Evolutionary conservation across 2,329 filamentous ascomycete species (phyloP).

Genomic region (Penicillium janthinellum): DNA sequence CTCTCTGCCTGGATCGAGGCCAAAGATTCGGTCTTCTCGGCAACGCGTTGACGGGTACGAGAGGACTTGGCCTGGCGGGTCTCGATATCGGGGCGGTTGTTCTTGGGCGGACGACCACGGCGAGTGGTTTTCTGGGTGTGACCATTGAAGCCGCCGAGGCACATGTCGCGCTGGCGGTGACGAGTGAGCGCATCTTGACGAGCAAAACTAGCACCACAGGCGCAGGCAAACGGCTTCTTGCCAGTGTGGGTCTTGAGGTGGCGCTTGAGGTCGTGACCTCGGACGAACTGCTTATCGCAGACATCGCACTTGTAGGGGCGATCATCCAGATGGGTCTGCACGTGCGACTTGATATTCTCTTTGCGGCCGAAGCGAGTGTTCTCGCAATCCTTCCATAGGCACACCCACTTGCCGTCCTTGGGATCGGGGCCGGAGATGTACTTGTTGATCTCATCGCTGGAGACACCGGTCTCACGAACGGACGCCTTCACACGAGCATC

Average conservation of each 20-base stretch:
- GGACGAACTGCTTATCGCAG: conserved; percentile 93
- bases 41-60: conserved; percentile 51
- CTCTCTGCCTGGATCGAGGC: conserved; percentile 22
- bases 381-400: conserved; percentile 72
- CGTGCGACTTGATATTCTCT: conserved; percentile 98
- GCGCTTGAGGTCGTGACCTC: conserved; percentile 94
- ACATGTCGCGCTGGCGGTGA: conserved; percentile 94
- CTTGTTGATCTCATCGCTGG: conserved; percentile 76
- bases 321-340: conserved; percentile 96
- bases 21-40: conserved; percentile 39
- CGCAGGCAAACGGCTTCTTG: conserved; percentile 91
- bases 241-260: conserved; percentile 97
- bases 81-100: conserved; percentile 62
- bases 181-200: conserved; percentile 92
- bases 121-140: conserved; percentile 67
- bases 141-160: conserved; percentile 89
- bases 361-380: conserved; percentile 90
- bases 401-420: conserved; percentile 76
- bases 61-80: conserved; percentile 59
- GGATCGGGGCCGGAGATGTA: conserved; percentile 74
- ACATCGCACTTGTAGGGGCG: conserved; percentile 91
- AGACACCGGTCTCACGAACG: conserved; percentile 78
- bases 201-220: conserved; percentile 92
- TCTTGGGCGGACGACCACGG: conserved; percentile 64
- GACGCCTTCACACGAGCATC: conserved; percentile 62